phyloP scores from a whole-genome alignment of 2,329 filamentous ascomycete species.

The Monosporascus cannonballus region DNA sequence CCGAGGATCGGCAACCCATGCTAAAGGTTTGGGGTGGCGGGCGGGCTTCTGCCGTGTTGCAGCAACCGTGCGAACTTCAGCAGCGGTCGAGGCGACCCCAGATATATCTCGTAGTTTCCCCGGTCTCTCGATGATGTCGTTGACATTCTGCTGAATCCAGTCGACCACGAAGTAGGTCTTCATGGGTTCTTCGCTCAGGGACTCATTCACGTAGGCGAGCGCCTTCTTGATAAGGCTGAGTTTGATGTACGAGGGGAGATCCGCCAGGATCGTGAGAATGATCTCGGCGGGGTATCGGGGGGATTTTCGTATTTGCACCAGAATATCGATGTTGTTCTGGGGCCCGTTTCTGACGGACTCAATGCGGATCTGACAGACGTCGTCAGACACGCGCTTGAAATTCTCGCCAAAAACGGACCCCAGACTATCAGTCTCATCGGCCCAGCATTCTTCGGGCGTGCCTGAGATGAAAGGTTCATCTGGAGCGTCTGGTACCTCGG shows the following conservation, averaged over 20 bases:
- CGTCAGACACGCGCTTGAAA: constrained; percentile 54
- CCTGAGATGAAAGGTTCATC: constrained; percentile 41
- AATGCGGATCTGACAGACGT: constrained; percentile 66
- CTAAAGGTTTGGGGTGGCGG: constrained; percentile 53
- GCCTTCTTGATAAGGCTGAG: constrained; percentile 79
- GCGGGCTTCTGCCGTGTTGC: constrained; percentile 28
- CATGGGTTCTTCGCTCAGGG: constrained; percentile 79
- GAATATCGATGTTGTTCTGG: constrained; percentile 44
- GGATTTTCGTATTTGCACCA: constrained; percentile 64
- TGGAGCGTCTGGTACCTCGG: constrained; percentile 20
- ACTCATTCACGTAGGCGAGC: constrained; percentile 62
- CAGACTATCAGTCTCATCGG: constrained; percentile 77
- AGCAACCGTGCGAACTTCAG: constrained; percentile 39
- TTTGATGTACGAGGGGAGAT: constrained; percentile 86
- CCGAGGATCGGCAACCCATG: constrained; percentile 53
- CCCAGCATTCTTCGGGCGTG: constrained; percentile 63
- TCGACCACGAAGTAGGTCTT: constrained; percentile 81
- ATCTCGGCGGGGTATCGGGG: constrained; percentile 65
- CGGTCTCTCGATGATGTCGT: constrained; percentile 75
- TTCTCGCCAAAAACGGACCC: constrained; percentile 80
- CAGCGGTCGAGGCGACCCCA: constrained; percentile 63
- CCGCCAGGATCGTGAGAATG: constrained; percentile 63
- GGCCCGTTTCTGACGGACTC: constrained; percentile 46
- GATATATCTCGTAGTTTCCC: constrained; percentile 81
- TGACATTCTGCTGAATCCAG: constrained; percentile 83